Evolutionary conservation across 176 grass and related monocot genomes (phyloP), one percentile per base, ranked within the genome.

Genomic region (Raddia distichophylla): DNA sequence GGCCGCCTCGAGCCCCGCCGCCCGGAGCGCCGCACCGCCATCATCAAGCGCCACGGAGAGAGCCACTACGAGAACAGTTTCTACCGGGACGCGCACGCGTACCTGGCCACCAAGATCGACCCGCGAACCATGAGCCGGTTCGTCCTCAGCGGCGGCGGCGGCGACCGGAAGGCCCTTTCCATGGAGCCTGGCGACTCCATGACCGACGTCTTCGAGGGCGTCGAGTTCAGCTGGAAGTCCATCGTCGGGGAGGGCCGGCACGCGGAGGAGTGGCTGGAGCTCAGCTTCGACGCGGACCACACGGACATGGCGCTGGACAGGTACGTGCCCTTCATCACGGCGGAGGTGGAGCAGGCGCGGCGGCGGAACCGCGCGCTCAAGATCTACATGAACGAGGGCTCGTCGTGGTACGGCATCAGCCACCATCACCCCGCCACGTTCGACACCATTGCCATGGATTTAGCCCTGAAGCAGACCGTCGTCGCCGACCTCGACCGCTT

Each of bases 221-320:
- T 65, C 48, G 37, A 20, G 55, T 87, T 87, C 86, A 47, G 3
- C 8, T 87, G 86, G 80, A 9, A 19, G 19, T 82, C 55, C 63
- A 71, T 77, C 71, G 14, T 8, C 6, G 17, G 37, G 37, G 37
- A 40, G 37, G 37, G 37, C 4, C 37, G 37, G 4, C 4, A 40
- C 37, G 3, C 37, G 37, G 37, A 40, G 37, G 37, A 40, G 37
- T 2, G 3, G 60, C 76, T 86, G 6, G 53, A 40, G 27, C 61
- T 86, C 52, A 80, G 77, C 61, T 86, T 86, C 77, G 84, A 60
- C 52, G 84, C 61, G 4, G 43, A 80, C 43, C 85, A 87, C 63
- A 20, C 18, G 14, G 44, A 45, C 56, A 43, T 47, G 15, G 73
- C 85, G 19, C 14, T 87, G 54, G 56, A 71, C 62, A 34, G 10